These are phyloP conservation scores for Yarrowia osloensis DNA, from an alignment of 805 yeast species.

Conservation along the genomic window DNA sequence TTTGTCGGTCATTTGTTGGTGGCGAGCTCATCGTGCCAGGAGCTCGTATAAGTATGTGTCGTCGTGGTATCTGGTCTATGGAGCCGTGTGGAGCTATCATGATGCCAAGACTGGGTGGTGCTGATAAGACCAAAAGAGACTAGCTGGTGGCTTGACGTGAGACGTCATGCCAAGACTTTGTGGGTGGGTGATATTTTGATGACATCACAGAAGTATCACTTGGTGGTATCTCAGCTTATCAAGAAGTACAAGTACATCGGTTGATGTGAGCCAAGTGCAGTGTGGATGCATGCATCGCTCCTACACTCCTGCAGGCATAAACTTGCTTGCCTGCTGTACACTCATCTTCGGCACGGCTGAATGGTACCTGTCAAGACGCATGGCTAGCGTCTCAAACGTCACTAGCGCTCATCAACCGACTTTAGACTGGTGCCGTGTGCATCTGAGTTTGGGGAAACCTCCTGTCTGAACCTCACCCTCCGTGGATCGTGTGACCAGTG, in stretches of 20 bases:
- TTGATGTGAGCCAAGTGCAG: too few species aligned
- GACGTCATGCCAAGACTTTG: not conserved
- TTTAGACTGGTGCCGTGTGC: constrained; percentile 12
- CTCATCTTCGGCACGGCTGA: constrained; percentile 7
- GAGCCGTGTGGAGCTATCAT: constrained; percentile 11
- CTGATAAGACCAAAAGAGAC: constrained; percentile 1
- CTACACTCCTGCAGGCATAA: not conserved
- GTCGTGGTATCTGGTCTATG: not conserved
- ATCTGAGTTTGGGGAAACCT: not conserved
- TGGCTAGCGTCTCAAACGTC: not conserved
- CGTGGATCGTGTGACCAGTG: not conserved
- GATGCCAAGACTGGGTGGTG: not conserved
- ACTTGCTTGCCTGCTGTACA: not conserved
- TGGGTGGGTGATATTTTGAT: too few species aligned
- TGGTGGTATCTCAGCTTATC: too few species aligned
- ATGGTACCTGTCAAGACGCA: not conserved
- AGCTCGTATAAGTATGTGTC: not conserved
- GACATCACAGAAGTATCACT: too few species aligned
- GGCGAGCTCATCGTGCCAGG: not conserved
- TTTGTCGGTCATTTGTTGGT: not conserved
- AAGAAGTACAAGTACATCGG: too few species aligned
- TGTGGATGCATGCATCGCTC: too few species aligned
- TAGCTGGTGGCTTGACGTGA: not conserved
- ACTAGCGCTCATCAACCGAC: constrained; percentile 4
- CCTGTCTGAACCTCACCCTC: not conserved